phyloP scores from a whole-genome alignment of 2,329 filamentous ascomycete genomes.

The Xylaria sp. region DNA sequence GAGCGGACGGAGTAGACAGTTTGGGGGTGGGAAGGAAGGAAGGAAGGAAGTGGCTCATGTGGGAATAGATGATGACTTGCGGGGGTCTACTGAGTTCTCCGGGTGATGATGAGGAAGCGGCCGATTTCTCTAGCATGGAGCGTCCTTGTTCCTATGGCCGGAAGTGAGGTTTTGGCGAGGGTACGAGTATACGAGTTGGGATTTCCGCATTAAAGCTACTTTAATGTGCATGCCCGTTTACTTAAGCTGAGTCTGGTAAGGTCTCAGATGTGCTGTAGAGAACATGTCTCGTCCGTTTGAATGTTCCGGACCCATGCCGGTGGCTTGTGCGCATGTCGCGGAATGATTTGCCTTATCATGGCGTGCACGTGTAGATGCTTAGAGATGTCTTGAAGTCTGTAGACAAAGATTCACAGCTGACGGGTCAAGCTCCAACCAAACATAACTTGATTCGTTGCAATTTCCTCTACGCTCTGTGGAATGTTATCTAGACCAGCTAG shows the following conservation, averaged over 20 bases:
- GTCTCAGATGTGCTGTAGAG: no score
- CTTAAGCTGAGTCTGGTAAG: no score
- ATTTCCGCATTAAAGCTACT: no score
- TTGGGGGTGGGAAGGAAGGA: not conserved
- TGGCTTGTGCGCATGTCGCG: not conserved
- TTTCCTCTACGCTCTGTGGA: conserved; percentile 8
- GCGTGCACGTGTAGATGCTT: not conserved
- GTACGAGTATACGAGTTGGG: no score
- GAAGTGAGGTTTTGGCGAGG: no score
- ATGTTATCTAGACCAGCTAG: conserved; percentile 33
- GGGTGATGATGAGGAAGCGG: no score
- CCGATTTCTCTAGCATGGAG: no score
- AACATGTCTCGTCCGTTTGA: no score
- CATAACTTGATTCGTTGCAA: conserved; percentile 10
- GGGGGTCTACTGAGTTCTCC: no score
- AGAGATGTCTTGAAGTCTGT: not conserved
- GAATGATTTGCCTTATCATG: not conserved
- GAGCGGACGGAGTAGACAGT: not conserved
- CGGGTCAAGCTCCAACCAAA: not conserved
- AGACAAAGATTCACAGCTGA: not conserved
- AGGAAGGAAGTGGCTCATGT: not conserved
- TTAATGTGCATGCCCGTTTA: no score
- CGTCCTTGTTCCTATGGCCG: no score
- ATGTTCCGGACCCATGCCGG: not conserved
- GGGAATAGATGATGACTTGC: no score